Conservation (phyloP, 2,329 filamentous ascomycete genomes). For the Fusarium siculi region DNA sequence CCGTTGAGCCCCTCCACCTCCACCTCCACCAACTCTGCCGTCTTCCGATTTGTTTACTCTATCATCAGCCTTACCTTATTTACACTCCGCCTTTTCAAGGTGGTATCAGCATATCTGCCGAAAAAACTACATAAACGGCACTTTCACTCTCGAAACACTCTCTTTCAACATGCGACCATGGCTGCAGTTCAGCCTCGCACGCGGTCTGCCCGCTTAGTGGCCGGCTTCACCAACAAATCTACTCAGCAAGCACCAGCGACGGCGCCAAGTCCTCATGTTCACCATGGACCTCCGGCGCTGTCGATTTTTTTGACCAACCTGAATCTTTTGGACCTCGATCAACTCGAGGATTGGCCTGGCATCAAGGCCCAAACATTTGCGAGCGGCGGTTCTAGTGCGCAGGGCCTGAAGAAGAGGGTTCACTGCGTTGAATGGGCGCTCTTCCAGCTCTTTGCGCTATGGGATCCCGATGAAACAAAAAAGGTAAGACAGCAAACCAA, state of each 20-base stretch:
- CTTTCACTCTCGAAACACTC: too few species aligned
- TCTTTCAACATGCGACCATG: constrained; percentile 38
- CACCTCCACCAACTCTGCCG: constrained; percentile 13
- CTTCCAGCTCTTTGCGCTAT: constrained; percentile 86
- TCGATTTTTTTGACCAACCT: constrained; percentile 80
- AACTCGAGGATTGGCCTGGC: constrained; percentile 80
- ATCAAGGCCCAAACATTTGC: constrained; percentile 78
- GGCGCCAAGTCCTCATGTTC: constrained; percentile 2
- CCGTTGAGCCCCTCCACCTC: constrained; percentile 17
- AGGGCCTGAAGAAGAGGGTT: constrained; percentile 84
- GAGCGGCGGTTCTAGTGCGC: constrained; percentile 66
- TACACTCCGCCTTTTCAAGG: constrained; percentile 36
- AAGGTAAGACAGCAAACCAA: constrained; percentile 62
- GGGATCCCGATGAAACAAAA: constrained; percentile 80
- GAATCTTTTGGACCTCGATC: constrained; percentile 82
- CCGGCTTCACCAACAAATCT: constrained; percentile 39
- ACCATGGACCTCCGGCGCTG: constrained; percentile 43
- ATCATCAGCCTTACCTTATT: constrained; percentile 36
- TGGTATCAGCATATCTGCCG: constrained; percentile 18
- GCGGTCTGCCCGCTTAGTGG: constrained; percentile 44
- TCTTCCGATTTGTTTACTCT: constrained; percentile 36
- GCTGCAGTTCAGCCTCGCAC: constrained; percentile 42
- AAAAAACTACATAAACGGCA: constrained; percentile 23
- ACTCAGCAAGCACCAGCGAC: constrained; percentile 11
- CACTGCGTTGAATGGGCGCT: constrained; percentile 89